phyloP scores from a whole-genome alignment of 139 green algal species.

The Yamagishiella unicocca region DNA sequence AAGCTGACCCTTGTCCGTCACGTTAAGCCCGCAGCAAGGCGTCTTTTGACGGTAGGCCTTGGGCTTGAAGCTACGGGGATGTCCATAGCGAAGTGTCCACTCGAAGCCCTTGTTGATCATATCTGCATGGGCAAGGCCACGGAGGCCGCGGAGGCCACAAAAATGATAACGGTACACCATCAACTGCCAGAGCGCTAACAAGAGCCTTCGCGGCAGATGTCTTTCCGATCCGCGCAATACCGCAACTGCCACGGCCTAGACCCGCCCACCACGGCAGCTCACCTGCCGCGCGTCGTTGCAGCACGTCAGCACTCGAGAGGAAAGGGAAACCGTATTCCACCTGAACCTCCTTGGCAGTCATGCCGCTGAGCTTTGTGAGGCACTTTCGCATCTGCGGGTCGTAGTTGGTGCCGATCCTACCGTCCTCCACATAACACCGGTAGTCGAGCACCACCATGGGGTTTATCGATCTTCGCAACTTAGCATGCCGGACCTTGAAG shows the following conservation, averaged over 20 bases:
- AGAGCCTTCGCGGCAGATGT: no score
- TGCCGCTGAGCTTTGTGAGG: conserved; percentile 48
- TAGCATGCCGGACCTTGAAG: conserved; percentile 41
- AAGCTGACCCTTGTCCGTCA: neutral
- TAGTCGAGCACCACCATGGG: conserved; percentile 69
- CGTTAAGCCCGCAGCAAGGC: conserved; percentile 56
- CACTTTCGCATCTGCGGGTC: conserved; percentile 52
- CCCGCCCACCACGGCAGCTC: neutral
- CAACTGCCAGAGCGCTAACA: no score
- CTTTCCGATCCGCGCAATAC: no score
- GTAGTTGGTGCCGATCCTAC: conserved; percentile 57
- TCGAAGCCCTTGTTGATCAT: conserved; percentile 62
- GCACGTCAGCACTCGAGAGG: conserved; percentile 12
- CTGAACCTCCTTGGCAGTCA: conserved; percentile 46
- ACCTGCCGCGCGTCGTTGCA: conserved; percentile 53
- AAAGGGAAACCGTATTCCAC: conserved; percentile 56
- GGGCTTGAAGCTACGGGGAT: conserved; percentile 44
- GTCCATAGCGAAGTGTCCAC: conserved; percentile 53
- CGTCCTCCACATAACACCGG: conserved; percentile 60
- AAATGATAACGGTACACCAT: no score
- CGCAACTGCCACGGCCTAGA: neutral
- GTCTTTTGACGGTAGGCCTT: conserved; percentile 48
- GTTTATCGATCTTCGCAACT: conserved; percentile 34
- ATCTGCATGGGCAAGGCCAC: conserved; percentile 37
- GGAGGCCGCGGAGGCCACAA: no score